Base-by-base conservation (phyloP, 2,329 filamentous ascomycete species). In the Botrytis tulipae region DNA sequence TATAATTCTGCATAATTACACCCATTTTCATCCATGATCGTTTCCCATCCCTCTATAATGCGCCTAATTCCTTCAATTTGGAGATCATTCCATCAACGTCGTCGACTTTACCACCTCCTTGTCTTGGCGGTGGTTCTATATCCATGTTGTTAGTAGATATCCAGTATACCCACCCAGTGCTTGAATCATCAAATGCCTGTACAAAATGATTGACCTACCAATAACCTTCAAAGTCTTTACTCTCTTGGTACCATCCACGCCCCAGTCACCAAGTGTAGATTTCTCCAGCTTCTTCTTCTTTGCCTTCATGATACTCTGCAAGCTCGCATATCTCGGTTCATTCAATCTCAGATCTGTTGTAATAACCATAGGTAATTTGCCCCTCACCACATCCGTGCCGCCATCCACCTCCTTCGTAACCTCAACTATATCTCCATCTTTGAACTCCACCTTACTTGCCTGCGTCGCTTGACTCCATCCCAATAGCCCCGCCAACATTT, bases 291-390 rank as follows among this genome's bases (percentile, higher is more conserved):
- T 93, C 92, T 99, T 99, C 93, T 98, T 99, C 92, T 99, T 99
- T 71, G 96, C 96, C 91, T 98, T 99, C 96, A 99, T 99, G 77
- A 99, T 98, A 82, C 98, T 98, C 69, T 95, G 95, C 88, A 99
- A 83, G 83, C 90, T 97, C 35, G 95, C 96, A 83, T 97, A 99
- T 77, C 96, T 87, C 74, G 96, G 96, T 88, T 97, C 94, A 82
- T 99, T 99, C 82, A 99, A 85, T 70, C 96, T 86, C 84, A 99
- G 83, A 86, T 99, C 96, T 75, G 96, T 97, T 75, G 96, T 99
- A 79, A 99, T 93, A 70, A 99, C 86, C 90, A 98, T 91, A 0
- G 96, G 96, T 83, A 99, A 84, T 86, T 92, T 93, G 1, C 93
- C 91, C 82, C 87, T 88, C 72, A 99, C 86, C 76, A 95, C 98